These are phyloP conservation scores for Paraglomus occultum DNA, from an alignment of 192 early-diverging fungal species.

Conservation along the genomic window DNA sequence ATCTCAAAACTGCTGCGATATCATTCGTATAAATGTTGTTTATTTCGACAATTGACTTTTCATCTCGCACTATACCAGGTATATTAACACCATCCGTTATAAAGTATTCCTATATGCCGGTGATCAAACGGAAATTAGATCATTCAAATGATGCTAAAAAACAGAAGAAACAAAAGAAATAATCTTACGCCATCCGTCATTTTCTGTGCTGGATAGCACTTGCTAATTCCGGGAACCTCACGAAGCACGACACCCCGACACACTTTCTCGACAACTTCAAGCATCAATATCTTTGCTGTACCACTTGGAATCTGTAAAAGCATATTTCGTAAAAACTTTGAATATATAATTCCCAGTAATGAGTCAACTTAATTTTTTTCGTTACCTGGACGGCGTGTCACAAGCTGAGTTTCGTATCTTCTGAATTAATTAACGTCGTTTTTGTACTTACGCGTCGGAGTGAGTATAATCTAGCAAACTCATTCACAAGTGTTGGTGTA, in stretches of 20 bases:
- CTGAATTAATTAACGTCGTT: too few species aligned
- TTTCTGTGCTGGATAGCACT: slow-evolving; percentile 73
- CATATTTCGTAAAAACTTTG: background rate
- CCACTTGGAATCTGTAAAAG: slow-evolving; percentile 70
- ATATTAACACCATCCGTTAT: slow-evolving; percentile 93
- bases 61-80: slow-evolving; percentile 82
- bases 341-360: background rate
- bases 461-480: too few species aligned
- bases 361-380: background rate
- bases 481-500: too few species aligned
- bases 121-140: slow-evolving; percentile 18
- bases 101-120: slow-evolving; percentile 48
- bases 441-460: too few species aligned
- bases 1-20: slow-evolving; percentile 86
- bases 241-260: slow-evolving; percentile 73
- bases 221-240: slow-evolving; percentile 80
- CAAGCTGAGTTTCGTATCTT: too few species aligned
- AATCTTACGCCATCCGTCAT: slow-evolving; percentile 55
- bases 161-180: background rate
- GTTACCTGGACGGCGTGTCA: background rate
- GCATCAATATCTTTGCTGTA: slow-evolving; percentile 94
- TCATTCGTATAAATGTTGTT: slow-evolving; percentile 93
- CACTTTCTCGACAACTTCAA: slow-evolving; percentile 78
- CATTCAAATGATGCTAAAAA: background rate
- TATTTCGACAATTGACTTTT: slow-evolving; percentile 72